Base-by-base conservation (phyloP, 768 basidiomycete genomes). In the Tricholoma matsutake region DNA sequence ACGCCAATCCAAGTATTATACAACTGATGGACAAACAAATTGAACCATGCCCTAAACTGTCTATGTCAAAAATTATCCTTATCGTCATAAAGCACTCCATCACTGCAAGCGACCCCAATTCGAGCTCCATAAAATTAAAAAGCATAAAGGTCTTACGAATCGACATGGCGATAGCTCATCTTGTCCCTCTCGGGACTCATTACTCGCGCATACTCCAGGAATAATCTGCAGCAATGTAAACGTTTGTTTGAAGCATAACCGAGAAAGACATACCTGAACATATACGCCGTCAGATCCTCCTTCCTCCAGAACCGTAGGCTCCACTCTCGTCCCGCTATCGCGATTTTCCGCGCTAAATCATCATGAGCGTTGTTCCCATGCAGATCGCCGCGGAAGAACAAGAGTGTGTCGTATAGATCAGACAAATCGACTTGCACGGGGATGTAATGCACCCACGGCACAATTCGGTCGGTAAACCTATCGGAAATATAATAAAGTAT, bases 361-460 rank as follows among this genome's bases (percentile, higher is more conserved):
- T 89, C 87, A 61, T 91, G 87, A 0, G 76, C 83, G 6, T 77
- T 77, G 20, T 78, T 73, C 8, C 83, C 82, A 31, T 79, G 69
- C 0, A 79, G 80, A 58, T 81, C 79, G 0, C 88, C 87, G 0
- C 84, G 81, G 71, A 92, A 92, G 77, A 94, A 93, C 1, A 83
- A 74, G 34, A 91, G 79, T 1, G 83, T 73, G 65, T 92, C 91
- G 72, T 86, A 83, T 8, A 93, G 67, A 68, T 92, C 89, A 0
- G 81, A 76, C 28, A 86, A 79, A 62, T 86, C 85, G 0, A 83
- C 68, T 64, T 86, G 83, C 9, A 91, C 74, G 1, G 89, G 89
- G 11, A 91, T 77, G 64, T 87, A 92, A 70, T 92, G 89, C 2
- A 88, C 81, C 87, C 87, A 89, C 0, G 87, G 84, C 28, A 73